Evolutionary conservation across 441 rosid species (phyloP), one percentile per base, ranked within the genome.

Genomic region (Erodium moschatum): DNA sequence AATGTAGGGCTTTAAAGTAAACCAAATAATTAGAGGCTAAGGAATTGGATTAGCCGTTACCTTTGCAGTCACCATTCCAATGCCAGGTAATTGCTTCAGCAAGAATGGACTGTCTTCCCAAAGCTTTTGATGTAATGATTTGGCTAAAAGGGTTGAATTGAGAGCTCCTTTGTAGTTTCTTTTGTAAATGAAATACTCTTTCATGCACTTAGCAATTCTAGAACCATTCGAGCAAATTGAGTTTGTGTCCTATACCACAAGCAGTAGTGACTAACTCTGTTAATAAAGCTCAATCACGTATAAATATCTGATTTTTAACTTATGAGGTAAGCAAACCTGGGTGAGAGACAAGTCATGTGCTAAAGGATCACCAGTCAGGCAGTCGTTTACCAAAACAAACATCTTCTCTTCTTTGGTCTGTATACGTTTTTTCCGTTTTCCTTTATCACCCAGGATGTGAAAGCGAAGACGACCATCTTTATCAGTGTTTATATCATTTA

Each of bases 41-140:
- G n/a, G 64, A 58, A 21, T 61, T 61, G 21, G 64, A 61, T 63
- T 4, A 70, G 70, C 56, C 18, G 56, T 70, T 72, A 94, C 99
- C 99, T 94, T 94, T 48, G 97, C 97, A 6, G 99, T 94, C 81
- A 94, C 99, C 96, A 89, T 94, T 75, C 97, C 99, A 67, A 94
- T 91, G 81, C 99, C 97, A 66, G 94, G 88, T 74, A 94, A 82
- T 76, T 94, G 96, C 77, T 89, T 94, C 84, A 91, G 85, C 86
- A 91, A 81, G 84, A 80, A 91, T 72, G 91, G 89, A 77, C 96
- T 91, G 72, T 87, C 93, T 80, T 94, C 99, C 99, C 99, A 94
- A 18, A 94, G 94, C 77, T 86, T 94, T 76, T 94, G 97, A 83
- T 82, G 82, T 60, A 94, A 83, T 70, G 99, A 94, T 80, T 94